Percentiles rank a stretch among this genome's conserved stretches.
Evolutionary conservation across 2,329 filamentous ascomycete species (phyloP).

Genomic region (Pseudogymnoascus pannorum): DNA sequence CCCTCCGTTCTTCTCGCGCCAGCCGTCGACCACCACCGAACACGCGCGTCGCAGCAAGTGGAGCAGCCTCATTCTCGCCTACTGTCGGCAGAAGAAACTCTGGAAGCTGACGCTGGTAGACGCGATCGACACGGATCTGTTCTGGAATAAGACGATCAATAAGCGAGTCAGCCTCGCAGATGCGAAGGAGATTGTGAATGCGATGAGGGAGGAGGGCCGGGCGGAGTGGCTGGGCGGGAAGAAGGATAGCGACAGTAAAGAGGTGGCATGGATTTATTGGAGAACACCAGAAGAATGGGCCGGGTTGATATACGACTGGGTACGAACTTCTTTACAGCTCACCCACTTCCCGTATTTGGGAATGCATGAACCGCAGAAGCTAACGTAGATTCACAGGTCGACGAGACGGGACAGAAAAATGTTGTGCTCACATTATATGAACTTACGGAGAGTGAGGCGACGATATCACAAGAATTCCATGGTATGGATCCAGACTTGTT

Average conservation of each 20-base stretch:
- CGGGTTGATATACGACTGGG: constrained; percentile 66
- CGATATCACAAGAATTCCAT: constrained; percentile 67
- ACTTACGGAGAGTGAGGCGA: constrained; percentile 78
- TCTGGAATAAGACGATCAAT: constrained; percentile 49
- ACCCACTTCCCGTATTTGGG: not conserved
- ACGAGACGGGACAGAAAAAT: constrained; percentile 82
- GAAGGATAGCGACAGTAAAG: constrained; percentile 34
- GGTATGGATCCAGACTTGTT: constrained; percentile 82
- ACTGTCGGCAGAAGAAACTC: constrained; percentile 67
- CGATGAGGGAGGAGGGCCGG: constrained; percentile 51
- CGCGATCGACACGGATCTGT: constrained; percentile 49
- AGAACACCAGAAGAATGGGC: constrained; percentile 87
- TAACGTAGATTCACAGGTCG: constrained; percentile 38
- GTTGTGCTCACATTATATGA: constrained; percentile 90
- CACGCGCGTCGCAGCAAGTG: constrained; percentile 76
- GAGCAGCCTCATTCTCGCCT: constrained; percentile 76
- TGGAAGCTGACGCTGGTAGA: constrained; percentile 66
- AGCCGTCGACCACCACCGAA: constrained; percentile 65
- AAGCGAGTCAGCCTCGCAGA: constrained; percentile 44
- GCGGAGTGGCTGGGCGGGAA: constrained; percentile 56
- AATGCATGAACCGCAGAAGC: not conserved
- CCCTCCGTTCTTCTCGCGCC: constrained; percentile 79
- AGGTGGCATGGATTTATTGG: constrained; percentile 75
- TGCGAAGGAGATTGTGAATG: constrained; percentile 50
- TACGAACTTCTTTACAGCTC: constrained; percentile 22